phyloP scores from a whole-genome alignment of 352 stramenopile species.

The Pythium rishiriense region DNA sequence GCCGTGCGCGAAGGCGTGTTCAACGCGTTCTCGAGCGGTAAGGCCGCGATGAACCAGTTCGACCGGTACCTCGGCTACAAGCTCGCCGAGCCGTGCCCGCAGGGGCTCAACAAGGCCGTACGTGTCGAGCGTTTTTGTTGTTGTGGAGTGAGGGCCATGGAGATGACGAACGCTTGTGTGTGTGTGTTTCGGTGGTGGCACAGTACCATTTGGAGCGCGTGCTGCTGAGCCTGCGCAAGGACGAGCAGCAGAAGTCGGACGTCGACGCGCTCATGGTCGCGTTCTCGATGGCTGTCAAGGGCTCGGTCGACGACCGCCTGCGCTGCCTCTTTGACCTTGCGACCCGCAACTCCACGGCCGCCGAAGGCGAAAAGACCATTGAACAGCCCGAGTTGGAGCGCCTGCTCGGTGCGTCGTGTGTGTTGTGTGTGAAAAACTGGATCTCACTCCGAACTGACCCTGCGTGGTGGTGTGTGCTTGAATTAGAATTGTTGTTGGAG shows the following conservation, averaged over 20 bases:
- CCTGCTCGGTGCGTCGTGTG: slow-evolving; percentile 43
- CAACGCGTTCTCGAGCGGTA: slow-evolving; percentile 61
- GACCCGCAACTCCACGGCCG: slow-evolving; percentile 37
- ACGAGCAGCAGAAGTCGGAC: slow-evolving; percentile 56
- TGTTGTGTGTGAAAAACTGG: background rate
- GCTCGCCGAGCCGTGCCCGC: slow-evolving; percentile 51
- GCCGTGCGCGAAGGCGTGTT: slow-evolving; percentile 45
- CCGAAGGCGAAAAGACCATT: slow-evolving; percentile 48
- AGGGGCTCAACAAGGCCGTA: slow-evolving; percentile 62
- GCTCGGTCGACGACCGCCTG: slow-evolving; percentile 65
- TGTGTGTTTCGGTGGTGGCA: background rate
- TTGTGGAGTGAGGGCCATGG: background rate
- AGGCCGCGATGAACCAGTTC: slow-evolving; percentile 72
- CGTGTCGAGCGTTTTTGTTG: no score
- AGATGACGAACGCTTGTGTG: background rate
- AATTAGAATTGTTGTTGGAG: slow-evolving; percentile 57
- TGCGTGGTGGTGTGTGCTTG: background rate
- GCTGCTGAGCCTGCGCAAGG: slow-evolving; percentile 61
- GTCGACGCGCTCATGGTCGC: slow-evolving; percentile 76
- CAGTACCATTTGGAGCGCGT: slow-evolving; percentile 81
- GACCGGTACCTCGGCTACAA: slow-evolving; percentile 80
- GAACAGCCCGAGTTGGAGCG: slow-evolving; percentile 59
- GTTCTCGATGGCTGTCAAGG: slow-evolving; percentile 85
- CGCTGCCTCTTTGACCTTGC: slow-evolving; percentile 71
- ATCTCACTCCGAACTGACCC: background rate